Percentiles rank a stretch among this genome's conserved stretches.
These are phyloP conservation scores for Pichia sporocuriosa DNA, from an alignment of 805 yeast species.

Conservation along the genomic window DNA sequence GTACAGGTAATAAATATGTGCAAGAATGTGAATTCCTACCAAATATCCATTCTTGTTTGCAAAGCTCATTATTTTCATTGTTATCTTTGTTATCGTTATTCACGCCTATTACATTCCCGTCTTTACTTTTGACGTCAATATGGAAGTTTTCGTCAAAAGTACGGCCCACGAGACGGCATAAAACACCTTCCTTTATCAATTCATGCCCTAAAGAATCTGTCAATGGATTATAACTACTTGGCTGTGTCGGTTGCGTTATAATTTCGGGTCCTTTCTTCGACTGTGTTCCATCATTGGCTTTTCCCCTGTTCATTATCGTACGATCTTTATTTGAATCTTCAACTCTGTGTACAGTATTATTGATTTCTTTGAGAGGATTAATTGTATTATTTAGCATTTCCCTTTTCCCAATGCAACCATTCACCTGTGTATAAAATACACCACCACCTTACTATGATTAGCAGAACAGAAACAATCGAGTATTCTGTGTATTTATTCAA, in stretches of 20 bases:
- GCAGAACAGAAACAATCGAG: no score
- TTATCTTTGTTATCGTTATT: slow-evolving; percentile 8
- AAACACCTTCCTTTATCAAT: slow-evolving; percentile 26
- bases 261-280: slow-evolving; percentile 8
- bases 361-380: neutral
- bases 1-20: slow-evolving; percentile 54
- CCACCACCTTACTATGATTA: no score
- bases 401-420: no score
- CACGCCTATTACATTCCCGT: slow-evolving; percentile 10
- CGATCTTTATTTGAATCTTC: neutral
- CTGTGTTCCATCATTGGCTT: slow-evolving; percentile 9
- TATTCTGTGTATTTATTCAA: no score
- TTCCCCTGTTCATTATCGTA: neutral
- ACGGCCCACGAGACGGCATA: slow-evolving; percentile 32
- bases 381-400: neutral
- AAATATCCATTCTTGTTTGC: slow-evolving; percentile 35
- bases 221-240: slow-evolving; percentile 25
- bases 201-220: slow-evolving; percentile 23
- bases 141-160: slow-evolving; percentile 22
- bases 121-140: slow-evolving; percentile 26
- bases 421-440: no score
- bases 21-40: slow-evolving; percentile 62
- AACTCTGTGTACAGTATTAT: neutral
- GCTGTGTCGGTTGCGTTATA: slow-evolving; percentile 34
- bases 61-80: neutral